Conservation (phyloP, 2,329 filamentous ascomycete genomes). For the Diaporthe destruens region DNA sequence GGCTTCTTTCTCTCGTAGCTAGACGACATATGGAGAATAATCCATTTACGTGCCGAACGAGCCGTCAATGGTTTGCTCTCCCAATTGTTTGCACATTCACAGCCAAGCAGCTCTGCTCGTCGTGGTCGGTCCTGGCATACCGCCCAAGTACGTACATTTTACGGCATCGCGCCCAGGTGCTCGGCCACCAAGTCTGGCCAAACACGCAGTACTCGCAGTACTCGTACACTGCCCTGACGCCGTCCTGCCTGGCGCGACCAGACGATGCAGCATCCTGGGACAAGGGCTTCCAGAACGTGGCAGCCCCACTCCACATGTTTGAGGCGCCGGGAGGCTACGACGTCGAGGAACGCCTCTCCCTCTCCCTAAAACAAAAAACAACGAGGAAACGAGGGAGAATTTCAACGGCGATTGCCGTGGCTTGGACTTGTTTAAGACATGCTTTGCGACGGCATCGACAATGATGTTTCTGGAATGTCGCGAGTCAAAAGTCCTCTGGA, state of each 20-base stretch:
- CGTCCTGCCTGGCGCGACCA: constrained; percentile 8
- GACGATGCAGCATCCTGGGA: neutral
- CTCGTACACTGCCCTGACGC: neutral
- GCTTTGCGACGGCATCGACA: neutral
- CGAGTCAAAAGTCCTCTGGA: constrained; percentile 19
- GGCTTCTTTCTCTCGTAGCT: too few species aligned
- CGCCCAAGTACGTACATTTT: neutral
- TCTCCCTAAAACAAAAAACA: neutral
- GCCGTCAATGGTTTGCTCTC: neutral
- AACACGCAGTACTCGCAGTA: neutral
- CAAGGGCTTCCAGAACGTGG: constrained; percentile 30
- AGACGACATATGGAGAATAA: neutral
- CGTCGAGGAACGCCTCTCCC: constrained; percentile 6
- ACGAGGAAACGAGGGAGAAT: neutral
- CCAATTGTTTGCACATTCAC: neutral
- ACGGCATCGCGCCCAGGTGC: neutral
- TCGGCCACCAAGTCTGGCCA: neutral
- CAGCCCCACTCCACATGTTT: constrained; percentile 19
- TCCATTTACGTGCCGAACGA: neutral
- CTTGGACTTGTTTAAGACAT: constrained; percentile 32
- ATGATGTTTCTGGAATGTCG: constrained; percentile 8
- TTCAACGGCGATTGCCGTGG: constrained; percentile 21
- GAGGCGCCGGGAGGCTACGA: constrained; percentile 21
- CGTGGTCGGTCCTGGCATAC: neutral
- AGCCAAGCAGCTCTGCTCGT: constrained; percentile 11